phyloP scores from a whole-genome alignment of 192 early-diverging fungal species.

The Coemansia sp. region DNA sequence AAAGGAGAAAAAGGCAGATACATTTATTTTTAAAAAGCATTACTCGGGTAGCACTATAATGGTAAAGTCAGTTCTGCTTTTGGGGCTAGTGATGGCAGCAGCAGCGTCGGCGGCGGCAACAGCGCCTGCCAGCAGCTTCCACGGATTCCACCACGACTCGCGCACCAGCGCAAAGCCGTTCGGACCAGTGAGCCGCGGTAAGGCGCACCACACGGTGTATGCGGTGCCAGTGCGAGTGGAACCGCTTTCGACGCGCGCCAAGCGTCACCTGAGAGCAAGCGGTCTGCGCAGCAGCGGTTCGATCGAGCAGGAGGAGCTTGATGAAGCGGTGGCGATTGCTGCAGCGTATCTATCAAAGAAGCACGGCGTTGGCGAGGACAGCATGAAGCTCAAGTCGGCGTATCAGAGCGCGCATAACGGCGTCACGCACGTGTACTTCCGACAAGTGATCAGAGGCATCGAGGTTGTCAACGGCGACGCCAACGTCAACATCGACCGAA shows the following conservation, averaged over 20 bases:
- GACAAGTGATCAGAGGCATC: slow-evolving; percentile 57
- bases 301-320: slow-evolving; percentile 15
- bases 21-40: not conserved
- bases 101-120: slow-evolving; percentile 10
- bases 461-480: slow-evolving; percentile 64
- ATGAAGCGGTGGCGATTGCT: slow-evolving; percentile 27
- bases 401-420: slow-evolving; percentile 56
- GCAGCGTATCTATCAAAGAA: slow-evolving; percentile 34
- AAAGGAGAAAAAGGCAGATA: not conserved
- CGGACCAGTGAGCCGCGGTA: slow-evolving; percentile 26
- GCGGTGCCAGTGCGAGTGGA: slow-evolving; percentile 22
- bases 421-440: slow-evolving; percentile 66
- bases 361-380: slow-evolving; percentile 28
- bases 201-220: slow-evolving; percentile 42
- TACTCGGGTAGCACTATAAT: slow-evolving; percentile 15
- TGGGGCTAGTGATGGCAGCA: slow-evolving; percentile 36
- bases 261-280: slow-evolving; percentile 27
- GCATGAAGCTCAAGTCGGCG: slow-evolving; percentile 36
- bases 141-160: slow-evolving; percentile 45
- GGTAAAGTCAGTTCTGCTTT: slow-evolving; percentile 47
- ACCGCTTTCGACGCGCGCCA: slow-evolving; percentile 12
- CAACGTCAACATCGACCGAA: slow-evolving; percentile 59
- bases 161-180: slow-evolving; percentile 43
- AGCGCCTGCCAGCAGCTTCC: slow-evolving; percentile 24
- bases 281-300: slow-evolving; percentile 4